Conservation (phyloP, 2,329 filamentous ascomycete species). For the Colletotrichum trifolii region DNA sequence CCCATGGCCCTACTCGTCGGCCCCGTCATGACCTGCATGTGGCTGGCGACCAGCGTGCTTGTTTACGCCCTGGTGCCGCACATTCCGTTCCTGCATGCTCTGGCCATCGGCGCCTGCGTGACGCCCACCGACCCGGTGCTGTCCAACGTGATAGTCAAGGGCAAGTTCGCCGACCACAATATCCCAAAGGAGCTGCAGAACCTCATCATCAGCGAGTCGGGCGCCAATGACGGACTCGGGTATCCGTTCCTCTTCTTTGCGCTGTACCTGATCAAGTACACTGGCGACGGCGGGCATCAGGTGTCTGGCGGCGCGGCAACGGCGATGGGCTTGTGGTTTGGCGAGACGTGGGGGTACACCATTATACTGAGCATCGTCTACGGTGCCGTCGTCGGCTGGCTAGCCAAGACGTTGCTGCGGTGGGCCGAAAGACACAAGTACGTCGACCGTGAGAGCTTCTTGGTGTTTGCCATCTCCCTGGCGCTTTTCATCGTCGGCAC, state of each 20-base stretch:
- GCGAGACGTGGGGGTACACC: slow-evolving; percentile 85
- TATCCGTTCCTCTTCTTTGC: slow-evolving; percentile 91
- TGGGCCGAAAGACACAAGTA: slow-evolving; percentile 85
- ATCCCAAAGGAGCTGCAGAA: slow-evolving; percentile 84
- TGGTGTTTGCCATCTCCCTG: slow-evolving; percentile 86
- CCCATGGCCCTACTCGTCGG: slow-evolving; percentile 80
- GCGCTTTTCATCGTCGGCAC: slow-evolving; percentile 90
- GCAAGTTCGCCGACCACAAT: slow-evolving; percentile 91
- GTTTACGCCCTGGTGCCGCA: slow-evolving; percentile 81
- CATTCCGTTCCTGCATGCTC: slow-evolving; percentile 79
- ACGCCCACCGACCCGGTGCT: slow-evolving; percentile 91
- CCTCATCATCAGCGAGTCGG: slow-evolving; percentile 84
- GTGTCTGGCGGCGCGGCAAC: slow-evolving; percentile 68
- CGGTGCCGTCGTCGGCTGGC: slow-evolving; percentile 80
- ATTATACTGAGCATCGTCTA: slow-evolving; percentile 84
- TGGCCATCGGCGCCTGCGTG: slow-evolving; percentile 86
- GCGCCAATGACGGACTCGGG: slow-evolving; percentile 88
- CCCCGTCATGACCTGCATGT: slow-evolving; percentile 88
- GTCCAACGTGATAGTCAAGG: slow-evolving; percentile 91
- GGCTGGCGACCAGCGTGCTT: slow-evolving; percentile 82
- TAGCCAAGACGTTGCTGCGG: slow-evolving; percentile 84
- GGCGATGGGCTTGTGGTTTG: slow-evolving; percentile 85
- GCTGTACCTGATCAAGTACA: slow-evolving; percentile 84
- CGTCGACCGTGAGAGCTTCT: slow-evolving; percentile 87
- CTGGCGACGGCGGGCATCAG: slow-evolving; percentile 65